Base-by-base conservation (phyloP, 305 asterid species). In the Lippia alba region DNA sequence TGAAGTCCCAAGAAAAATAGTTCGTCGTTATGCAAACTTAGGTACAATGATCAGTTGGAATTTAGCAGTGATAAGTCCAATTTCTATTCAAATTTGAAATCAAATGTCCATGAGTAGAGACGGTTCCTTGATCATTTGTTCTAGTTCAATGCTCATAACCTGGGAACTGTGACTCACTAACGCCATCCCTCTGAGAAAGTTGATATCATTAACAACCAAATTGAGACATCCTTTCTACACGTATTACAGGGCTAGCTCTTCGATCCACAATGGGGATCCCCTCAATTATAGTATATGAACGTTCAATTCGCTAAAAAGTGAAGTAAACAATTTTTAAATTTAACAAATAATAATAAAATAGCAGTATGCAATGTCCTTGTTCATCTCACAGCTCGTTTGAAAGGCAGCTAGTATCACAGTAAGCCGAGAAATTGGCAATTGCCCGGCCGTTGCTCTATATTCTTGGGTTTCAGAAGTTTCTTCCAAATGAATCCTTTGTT, bases 401-500 rank as follows among this genome's bases (percentile, higher is more conserved):
- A 66, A 94, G 87, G 70, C 80, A 81, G 77, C 97, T 91, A 68
- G 85, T 78, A 24, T 24, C 30, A 24, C 30, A 24, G 30, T 24
- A 24, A 24, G 30, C 30, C 30, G 30, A 24, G 30, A 94, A 94
- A 85, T 91, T 91, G 80, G 90, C 96, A 70, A 94, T 82, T 66
- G 97, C 88, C 99, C 98, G 97, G 87, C 99, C 98, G 91, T 45
- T 73, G 77, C 34, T 85, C 83, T 64, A 94, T 88, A 79, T 56
- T 72, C 73, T 48, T 69, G 66, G 99, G 94, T 48, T 64, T 75
- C 24, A 80, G 72, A 74, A 94, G 81, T 86, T 84, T 84, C 99
- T 94, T 73, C 82, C 30, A 24, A n/a, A n/a, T n/a, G n/a, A n/a
- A n/a, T n/a, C n/a, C n/a, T n/a, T n/a, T n/a, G n/a, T n/a, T n/a